Evolutionary conservation across 306 rosid genomes (phyloP).

Genomic region (Inga leiocalycina): DNA sequence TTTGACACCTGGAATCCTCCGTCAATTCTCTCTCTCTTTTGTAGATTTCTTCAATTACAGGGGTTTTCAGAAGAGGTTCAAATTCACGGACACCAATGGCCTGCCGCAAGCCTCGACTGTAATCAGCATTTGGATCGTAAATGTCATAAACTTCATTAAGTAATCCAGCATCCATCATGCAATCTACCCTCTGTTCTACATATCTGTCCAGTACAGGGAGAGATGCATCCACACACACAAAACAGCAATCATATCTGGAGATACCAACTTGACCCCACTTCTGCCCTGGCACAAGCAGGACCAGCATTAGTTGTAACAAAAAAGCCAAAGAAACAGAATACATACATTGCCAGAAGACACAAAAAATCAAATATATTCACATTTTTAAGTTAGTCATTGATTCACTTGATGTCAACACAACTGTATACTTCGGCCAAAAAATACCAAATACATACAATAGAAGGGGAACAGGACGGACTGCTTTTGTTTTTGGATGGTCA

Average conservation of each 20-base stretch:
- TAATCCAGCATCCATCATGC: conserved; percentile 81
- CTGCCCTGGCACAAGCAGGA: conserved; percentile 84
- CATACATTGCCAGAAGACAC: neutral
- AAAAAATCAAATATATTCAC: neutral
- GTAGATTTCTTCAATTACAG: conserved; percentile 33
- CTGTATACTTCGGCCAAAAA: neutral
- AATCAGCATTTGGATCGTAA: conserved; percentile 63
- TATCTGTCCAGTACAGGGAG: conserved; percentile 74
- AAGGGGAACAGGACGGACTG: neutral
- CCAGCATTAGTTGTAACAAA: conserved; percentile 29
- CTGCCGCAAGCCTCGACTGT: conserved; percentile 80
- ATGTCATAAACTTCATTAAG: conserved; percentile 80
- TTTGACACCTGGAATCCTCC: conserved; percentile 36
- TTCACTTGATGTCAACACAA: neutral
- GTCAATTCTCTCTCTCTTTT: conserved; percentile 29
- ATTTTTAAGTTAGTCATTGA: neutral
- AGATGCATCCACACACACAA: conserved; percentile 77
- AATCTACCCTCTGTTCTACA: conserved; percentile 85
- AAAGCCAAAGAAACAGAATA: neutral
- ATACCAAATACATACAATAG: neutral
- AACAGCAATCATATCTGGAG: conserved; percentile 81
- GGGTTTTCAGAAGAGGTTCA: conserved; percentile 54
- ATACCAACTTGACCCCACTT: conserved; percentile 89
- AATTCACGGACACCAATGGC: conserved; percentile 94
- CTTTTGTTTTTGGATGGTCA: too few relatives aligned